Percentiles rank a stretch among this genome's conserved stretches.
phyloP scores from a whole-genome alignment of 2,329 filamentous ascomycete species.

The Colletotrichum somersetense region DNA sequence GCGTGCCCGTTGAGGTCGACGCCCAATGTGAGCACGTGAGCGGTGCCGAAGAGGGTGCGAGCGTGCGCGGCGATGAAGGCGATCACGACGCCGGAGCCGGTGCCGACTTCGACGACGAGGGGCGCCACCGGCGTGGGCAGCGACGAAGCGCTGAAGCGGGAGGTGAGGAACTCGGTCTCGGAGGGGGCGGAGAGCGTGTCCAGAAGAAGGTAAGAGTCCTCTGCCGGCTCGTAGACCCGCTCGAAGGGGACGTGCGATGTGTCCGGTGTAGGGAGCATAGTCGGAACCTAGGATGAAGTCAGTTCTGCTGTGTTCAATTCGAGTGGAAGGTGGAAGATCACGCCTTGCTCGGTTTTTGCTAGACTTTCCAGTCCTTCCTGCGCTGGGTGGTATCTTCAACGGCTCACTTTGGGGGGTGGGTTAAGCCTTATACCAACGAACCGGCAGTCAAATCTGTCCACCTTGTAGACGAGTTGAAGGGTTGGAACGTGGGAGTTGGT shows the following conservation, averaged over 20 bases:
- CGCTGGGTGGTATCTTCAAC: neutral
- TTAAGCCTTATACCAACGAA: neutral
- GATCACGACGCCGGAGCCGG: slow-evolving; percentile 93
- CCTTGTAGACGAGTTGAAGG: neutral
- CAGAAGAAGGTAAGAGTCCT: slow-evolving; percentile 94
- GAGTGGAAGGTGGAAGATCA: neutral
- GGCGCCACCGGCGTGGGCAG: slow-evolving; percentile 53
- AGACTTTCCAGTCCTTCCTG: neutral
- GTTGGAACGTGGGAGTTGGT: neutral
- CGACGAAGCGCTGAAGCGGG: slow-evolving; percentile 64
- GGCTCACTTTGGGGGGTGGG: neutral
- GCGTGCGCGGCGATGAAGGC: slow-evolving; percentile 87
- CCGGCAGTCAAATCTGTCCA: neutral
- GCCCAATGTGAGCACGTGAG: slow-evolving; percentile 77
- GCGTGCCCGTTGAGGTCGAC: slow-evolving; percentile 90
- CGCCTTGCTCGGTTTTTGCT: neutral
- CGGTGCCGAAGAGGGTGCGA: slow-evolving; percentile 76
- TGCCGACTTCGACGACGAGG: slow-evolving; percentile 86
- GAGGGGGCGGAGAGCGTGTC: slow-evolving; percentile 84
- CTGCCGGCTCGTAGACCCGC: slow-evolving; percentile 92
- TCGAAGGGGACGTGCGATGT: slow-evolving; percentile 92
- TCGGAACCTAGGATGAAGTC: slow-evolving; percentile 27
- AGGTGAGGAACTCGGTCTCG: slow-evolving; percentile 77
- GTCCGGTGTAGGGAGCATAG: slow-evolving; percentile 92
- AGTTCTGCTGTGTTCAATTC: slow-evolving; percentile 18